Evolutionary conservation across 1,284 basidiomycete species (phyloP).

Genomic region (Cutaneotrichosporon arboriforme): DNA sequence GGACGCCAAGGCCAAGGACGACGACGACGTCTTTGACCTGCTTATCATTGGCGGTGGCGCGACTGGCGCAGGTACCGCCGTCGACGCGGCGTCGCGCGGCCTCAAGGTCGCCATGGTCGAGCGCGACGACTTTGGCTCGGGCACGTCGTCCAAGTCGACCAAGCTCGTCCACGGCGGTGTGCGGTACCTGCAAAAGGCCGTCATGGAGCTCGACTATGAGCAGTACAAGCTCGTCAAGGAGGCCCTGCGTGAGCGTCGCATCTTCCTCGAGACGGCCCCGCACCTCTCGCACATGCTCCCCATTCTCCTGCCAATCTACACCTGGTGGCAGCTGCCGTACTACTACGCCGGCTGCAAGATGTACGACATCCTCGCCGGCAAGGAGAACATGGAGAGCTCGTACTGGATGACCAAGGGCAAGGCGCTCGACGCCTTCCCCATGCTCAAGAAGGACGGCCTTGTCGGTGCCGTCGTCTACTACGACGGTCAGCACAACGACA

Average conservation of each 20-base stretch:
- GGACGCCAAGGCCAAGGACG: constrained; percentile 19
- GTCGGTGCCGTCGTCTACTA: constrained; percentile 96
- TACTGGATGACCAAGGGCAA: constrained; percentile 93
- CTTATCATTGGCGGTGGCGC: constrained; percentile 86
- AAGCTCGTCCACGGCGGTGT: constrained; percentile 98
- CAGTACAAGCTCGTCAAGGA: constrained; percentile 95
- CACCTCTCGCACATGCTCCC: constrained; percentile 89
- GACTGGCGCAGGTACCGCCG: constrained; percentile 86
- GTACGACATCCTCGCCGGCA: constrained; percentile 91
- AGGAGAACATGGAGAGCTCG: constrained; percentile 92
- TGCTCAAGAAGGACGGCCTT: constrained; percentile 87
- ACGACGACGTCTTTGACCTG: constrained; percentile 68
- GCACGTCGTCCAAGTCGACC: constrained; percentile 93
- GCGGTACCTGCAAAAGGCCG: constrained; percentile 91
- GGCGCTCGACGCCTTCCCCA: constrained; percentile 69
- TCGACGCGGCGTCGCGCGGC: constrained; percentile 88
- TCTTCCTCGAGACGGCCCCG: constrained; percentile 92
- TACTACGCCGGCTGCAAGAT: constrained; percentile 94
- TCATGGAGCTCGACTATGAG: constrained; percentile 90
- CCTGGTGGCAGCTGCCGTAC: constrained; percentile 95
- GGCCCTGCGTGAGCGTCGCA: constrained; percentile 84
- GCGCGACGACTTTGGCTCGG: constrained; percentile 84
- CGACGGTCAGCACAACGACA: constrained; percentile 97
- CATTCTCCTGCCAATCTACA: constrained; percentile 50
- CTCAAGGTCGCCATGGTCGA: constrained; percentile 91